Percentiles rank a stretch among this genome's conserved stretches.
Evolutionary conservation across 257 asterid species (phyloP).

Genomic region (Anisodus tanguticus): DNA sequence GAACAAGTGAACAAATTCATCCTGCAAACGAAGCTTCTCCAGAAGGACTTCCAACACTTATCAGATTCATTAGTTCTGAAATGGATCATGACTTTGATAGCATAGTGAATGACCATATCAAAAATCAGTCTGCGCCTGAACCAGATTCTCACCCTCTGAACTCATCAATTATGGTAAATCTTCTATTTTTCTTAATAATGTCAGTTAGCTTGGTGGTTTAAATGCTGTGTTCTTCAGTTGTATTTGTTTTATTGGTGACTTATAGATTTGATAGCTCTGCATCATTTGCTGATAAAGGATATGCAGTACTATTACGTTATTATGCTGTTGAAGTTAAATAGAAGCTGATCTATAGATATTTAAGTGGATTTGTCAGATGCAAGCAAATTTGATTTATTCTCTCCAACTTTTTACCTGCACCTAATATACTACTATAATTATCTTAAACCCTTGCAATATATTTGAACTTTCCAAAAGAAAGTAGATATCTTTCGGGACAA

Average conservation of each 20-base stretch:
- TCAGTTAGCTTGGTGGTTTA: background rate
- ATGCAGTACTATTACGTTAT: background rate
- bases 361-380: background rate
- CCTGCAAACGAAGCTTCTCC: constrained; percentile 29
- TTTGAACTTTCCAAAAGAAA: background rate
- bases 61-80: constrained; percentile 50
- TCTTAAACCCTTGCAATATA: background rate
- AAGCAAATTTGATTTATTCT: too few species aligned
- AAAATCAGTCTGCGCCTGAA: constrained; percentile 25
- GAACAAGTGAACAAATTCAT: constrained; percentile 27
- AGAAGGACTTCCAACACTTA: constrained; percentile 53
- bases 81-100: constrained; percentile 61
- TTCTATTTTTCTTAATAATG: background rate
- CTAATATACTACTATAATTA: background rate
- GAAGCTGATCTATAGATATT: background rate
- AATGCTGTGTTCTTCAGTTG: background rate
- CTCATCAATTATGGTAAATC: constrained; percentile 39
- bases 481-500: too few species aligned
- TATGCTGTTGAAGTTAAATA: background rate
- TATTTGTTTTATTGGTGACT: background rate
- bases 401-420: too few species aligned
- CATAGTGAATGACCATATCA: constrained; percentile 27
- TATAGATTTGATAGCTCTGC: background rate
- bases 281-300: background rate
- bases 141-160: constrained; percentile 27